Conservation (phyloP, 2,329 filamentous ascomycete genomes). For the Phaeosphaeria sp. region DNA sequence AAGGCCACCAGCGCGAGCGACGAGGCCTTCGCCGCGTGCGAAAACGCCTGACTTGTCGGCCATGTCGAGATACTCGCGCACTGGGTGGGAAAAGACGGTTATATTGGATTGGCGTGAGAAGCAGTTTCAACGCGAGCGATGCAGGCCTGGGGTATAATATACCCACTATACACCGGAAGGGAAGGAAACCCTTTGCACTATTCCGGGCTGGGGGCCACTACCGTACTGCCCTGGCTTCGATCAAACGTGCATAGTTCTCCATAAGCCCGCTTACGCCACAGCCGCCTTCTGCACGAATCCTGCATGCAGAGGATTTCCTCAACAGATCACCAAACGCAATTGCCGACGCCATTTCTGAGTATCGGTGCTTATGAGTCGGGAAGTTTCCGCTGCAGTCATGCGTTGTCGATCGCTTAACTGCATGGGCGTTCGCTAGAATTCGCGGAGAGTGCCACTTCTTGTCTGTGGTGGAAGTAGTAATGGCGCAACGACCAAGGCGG, state of each 20-base stretch:
- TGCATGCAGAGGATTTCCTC: too few relatives aligned
- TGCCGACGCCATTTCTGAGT: neutral
- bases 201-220: neutral
- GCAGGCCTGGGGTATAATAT: neutral
- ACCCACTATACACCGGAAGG: neutral
- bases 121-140: neutral
- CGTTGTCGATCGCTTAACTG: neutral
- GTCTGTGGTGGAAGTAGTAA: too few relatives aligned
- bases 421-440: neutral
- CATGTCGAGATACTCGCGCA: constrained; percentile 3
- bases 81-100: neutral
- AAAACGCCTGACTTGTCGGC: constrained; percentile 3
- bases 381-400: neutral
- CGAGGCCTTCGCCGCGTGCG: constrained; percentile 15
- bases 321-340: neutral
- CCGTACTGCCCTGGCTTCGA: neutral
- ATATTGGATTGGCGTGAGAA: neutral
- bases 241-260: neutral
- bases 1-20: constrained; percentile 36
- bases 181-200: neutral
- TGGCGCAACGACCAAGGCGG: too few relatives aligned
- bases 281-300: neutral
- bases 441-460: too few relatives aligned
- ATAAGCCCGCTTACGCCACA: neutral
- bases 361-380: too few relatives aligned